Evolutionary conservation across 1,284 basidiomycete genomes (phyloP).

Genomic region (Moesziomyces globuligerus): DNA sequence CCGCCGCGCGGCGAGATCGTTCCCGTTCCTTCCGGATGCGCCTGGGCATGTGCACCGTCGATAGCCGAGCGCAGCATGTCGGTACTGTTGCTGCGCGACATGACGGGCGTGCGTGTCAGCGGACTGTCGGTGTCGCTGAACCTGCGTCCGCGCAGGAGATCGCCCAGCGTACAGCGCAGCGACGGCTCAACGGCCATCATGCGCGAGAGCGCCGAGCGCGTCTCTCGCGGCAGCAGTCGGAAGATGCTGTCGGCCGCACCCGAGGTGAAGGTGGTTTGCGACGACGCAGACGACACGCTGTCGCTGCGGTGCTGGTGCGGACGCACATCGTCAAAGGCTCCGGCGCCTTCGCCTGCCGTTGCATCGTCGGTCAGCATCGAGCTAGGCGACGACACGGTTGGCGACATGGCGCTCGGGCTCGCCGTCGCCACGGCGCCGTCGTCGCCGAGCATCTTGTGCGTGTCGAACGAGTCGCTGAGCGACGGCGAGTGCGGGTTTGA

Average conservation of each 20-base stretch:
- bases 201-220: slow-evolving; percentile 78
- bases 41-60: slow-evolving; percentile 31
- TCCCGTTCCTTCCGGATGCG: slow-evolving; percentile 18
- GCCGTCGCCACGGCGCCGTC: slow-evolving; percentile 10
- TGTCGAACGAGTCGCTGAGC: slow-evolving; percentile 28
- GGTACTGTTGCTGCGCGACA: slow-evolving; percentile 54
- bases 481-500: slow-evolving; percentile 51
- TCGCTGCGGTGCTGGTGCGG: slow-evolving; percentile 52
- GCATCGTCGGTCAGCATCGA: slow-evolving; percentile 40
- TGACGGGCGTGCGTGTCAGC: slow-evolving; percentile 56
- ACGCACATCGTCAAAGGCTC: slow-evolving; percentile 36
- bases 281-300: slow-evolving; percentile 71
- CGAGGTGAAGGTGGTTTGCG: slow-evolving; percentile 78
- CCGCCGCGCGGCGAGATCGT: slow-evolving; percentile 22
- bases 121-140: slow-evolving; percentile 61
- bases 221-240: slow-evolving; percentile 92
- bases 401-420: slow-evolving; percentile 35
- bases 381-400: slow-evolving; percentile 34
- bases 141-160: slow-evolving; percentile 80
- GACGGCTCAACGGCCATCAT: slow-evolving; percentile 93
- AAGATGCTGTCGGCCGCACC: slow-evolving; percentile 97
- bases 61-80: slow-evolving; percentile 47
- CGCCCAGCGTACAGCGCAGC: slow-evolving; percentile 90
- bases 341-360: slow-evolving; percentile 17
- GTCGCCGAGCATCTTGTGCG: slow-evolving; percentile 17